Evolutionary conservation across 2,329 filamentous ascomycete genomes (phyloP).

Genomic region (Trichoderma guizhouense): DNA sequence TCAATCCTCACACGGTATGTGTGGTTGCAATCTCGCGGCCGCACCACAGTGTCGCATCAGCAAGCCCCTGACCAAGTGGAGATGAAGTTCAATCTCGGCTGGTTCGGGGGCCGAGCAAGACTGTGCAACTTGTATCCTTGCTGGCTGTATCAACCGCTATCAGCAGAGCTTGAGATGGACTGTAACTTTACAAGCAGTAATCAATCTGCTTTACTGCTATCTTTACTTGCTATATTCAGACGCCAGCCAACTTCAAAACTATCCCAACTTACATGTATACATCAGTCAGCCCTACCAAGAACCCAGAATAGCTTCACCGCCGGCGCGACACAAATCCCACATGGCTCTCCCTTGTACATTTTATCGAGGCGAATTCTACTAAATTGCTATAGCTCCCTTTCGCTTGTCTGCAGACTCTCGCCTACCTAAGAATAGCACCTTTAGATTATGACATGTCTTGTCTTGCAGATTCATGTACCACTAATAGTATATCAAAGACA

Average conservation of each 20-base stretch:
- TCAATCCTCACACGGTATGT: neutral
- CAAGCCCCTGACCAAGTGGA: constrained; percentile 11
- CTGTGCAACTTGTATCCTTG: neutral
- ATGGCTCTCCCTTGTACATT: neutral
- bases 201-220: neutral
- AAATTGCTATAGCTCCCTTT: neutral
- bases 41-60: constrained; percentile 1
- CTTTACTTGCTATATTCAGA: neutral
- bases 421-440: neutral
- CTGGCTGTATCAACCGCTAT: neutral
- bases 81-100: constrained; percentile 14
- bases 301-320: constrained; percentile 10
- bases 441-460: neutral
- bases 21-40: neutral
- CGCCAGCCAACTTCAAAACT: neutral
- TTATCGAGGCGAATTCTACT: neutral
- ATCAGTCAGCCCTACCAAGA: constrained; percentile 7
- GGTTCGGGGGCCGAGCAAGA: constrained; percentile 4
- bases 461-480: neutral
- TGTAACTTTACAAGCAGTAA: neutral
- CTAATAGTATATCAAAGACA: neutral
- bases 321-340: neutral
- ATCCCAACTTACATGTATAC: neutral
- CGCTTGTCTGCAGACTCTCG: constrained; percentile 4
- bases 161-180: neutral